These are phyloP conservation scores for Venturia pyrina DNA, from an alignment of 2,329 filamentous ascomycete species.

Conservation along the genomic window DNA sequence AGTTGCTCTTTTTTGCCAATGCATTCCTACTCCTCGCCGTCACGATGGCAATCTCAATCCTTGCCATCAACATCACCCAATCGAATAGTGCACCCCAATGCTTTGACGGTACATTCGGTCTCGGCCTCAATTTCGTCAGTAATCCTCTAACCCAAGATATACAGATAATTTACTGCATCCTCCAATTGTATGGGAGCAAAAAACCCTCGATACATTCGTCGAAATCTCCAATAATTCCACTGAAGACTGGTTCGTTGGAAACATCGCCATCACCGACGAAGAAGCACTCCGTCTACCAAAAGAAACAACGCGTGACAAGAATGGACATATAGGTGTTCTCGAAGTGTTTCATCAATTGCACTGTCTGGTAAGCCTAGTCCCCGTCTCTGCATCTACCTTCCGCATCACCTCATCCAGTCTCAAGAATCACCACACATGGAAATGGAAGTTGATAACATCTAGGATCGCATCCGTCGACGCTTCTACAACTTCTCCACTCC, in stretches of 20 bases:
- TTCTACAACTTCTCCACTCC: background rate
- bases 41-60: background rate
- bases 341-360: background rate
- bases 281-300: background rate
- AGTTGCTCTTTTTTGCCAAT: background rate
- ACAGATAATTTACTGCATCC: background rate
- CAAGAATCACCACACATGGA: no score
- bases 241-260: background rate
- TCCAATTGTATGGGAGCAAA: background rate
- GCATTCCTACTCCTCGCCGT: background rate
- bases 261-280: background rate
- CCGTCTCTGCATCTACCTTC: background rate
- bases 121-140: background rate
- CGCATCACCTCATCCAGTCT: no score
- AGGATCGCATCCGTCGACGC: background rate
- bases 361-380: background rate
- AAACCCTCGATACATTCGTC: background rate
- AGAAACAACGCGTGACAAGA: background rate
- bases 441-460: no score
- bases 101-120: background rate
- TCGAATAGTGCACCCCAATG: background rate
- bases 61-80: background rate
- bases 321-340: background rate
- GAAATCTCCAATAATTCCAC: background rate
- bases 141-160: background rate